These are phyloP conservation scores for Calocybe gambosa DNA, from an alignment of 1,284 basidiomycete species.

Conservation along the genomic window DNA sequence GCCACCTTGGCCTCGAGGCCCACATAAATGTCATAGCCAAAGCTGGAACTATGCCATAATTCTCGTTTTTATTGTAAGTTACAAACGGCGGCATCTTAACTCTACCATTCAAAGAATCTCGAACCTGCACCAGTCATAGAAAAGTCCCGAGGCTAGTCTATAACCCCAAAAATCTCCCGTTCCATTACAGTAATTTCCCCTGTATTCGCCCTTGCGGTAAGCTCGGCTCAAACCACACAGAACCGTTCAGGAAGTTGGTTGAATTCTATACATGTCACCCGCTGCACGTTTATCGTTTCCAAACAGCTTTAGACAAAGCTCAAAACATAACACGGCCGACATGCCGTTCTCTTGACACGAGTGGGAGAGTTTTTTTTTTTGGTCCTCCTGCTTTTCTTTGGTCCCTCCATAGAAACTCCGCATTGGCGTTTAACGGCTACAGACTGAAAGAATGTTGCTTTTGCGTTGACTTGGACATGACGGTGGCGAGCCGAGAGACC, in stretches of 20 bases:
- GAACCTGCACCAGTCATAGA: neutral
- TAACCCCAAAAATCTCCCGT: neutral
- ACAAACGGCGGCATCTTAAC: no score
- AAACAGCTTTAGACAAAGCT: slow-evolving; percentile 1
- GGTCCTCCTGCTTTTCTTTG: neutral
- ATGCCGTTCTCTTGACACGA: slow-evolving; percentile 9
- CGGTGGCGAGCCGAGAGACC: neutral
- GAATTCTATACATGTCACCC: slow-evolving; percentile 4
- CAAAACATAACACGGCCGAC: slow-evolving; percentile 9
- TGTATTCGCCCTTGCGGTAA: neutral
- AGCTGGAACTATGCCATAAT: neutral
- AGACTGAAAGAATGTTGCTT: neutral
- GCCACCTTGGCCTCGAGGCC: neutral
- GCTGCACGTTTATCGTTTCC: slow-evolving; percentile 3
- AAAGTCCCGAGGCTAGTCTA: slow-evolving; percentile 1
- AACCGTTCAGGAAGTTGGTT: neutral
- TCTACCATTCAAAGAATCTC: neutral
- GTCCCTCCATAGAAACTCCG: neutral
- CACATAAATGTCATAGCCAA: no score
- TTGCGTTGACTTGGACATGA: slow-evolving; percentile 2
- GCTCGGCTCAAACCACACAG: neutral
- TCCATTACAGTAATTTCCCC: no score
- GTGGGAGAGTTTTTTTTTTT: slow-evolving; percentile 7
- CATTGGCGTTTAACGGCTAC: slow-evolving; percentile 1
- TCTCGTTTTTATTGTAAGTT: no score